Percentiles rank a stretch among this genome's conserved stretches.
Evolutionary conservation across 169 alveolate species (phyloP).

Genomic region (Plasmodium reichenowi): DNA sequence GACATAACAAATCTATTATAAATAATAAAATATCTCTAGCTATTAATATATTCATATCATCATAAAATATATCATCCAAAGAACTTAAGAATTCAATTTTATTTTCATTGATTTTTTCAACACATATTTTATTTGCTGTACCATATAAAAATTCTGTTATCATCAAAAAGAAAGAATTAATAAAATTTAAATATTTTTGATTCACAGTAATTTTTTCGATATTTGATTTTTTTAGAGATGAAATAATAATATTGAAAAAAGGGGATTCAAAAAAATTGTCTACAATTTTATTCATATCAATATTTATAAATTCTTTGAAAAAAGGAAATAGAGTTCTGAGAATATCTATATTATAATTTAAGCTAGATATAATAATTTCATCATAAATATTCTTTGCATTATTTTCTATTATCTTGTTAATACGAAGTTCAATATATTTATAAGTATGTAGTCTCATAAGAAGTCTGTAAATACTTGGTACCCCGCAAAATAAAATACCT

Average conservation of each 20-base stretch:
- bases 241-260: slow-evolving; percentile 43
- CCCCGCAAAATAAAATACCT: slow-evolving; percentile 70
- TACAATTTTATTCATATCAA: slow-evolving; percentile 59
- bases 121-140: slow-evolving; percentile 9
- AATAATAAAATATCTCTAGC: slow-evolving; percentile 64
- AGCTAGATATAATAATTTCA: slow-evolving; percentile 51
- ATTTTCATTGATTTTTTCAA: slow-evolving; percentile 57
- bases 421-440: slow-evolving; percentile 43
- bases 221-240: slow-evolving; percentile 48
- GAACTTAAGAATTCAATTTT: slow-evolving; percentile 21
- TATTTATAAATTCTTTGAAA: slow-evolving; percentile 59
- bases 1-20: slow-evolving; percentile 66
- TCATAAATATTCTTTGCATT: slow-evolving; percentile 34
- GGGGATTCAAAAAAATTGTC: slow-evolving; percentile 58
- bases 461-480: slow-evolving; percentile 70
- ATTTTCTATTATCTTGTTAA: slow-evolving; percentile 45
- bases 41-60: slow-evolving; percentile 59
- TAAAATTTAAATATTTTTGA: slow-evolving; percentile 48
- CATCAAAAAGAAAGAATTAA: slow-evolving; percentile 70
- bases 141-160: slow-evolving; percentile 72
- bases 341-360: slow-evolving; percentile 52
- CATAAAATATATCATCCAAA: slow-evolving; percentile 47
- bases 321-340: slow-evolving; percentile 55
- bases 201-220: slow-evolving; percentile 30
- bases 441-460: slow-evolving; percentile 63